Evolutionary conservation across 257 asterid genomes (phyloP), one percentile per base, ranked within the genome.

Genomic region (Capsicum chinense): DNA sequence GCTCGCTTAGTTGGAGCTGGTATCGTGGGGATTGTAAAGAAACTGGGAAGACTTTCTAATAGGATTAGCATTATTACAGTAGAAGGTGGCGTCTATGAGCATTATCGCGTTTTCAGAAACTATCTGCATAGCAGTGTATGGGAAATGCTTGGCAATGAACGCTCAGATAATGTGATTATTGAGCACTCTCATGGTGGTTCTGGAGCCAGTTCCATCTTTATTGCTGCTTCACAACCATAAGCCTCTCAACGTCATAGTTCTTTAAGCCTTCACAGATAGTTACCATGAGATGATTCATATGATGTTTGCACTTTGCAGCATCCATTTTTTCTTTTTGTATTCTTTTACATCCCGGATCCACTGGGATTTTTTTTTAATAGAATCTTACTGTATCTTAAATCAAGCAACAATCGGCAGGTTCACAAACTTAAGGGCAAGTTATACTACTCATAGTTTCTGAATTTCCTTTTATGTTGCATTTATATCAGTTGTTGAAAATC

Each of bases 1-100:
- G 97, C 98, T 13, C 95, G 98, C 9, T 91, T 94, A 0, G 97
- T 92, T 7, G 98, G 97, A 66, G 97, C 97, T 4, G 97, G 95
- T 19, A 91, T 94, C 0, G 93, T 94, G 2, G 97, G 95, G 14
- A 88, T 93, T 5, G 88, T 94, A 78, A 92, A 92, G 74, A 93
- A 91, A 83, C 90, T 91, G 9, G 95, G 92, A 57, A 85, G 97
- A 79, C 86, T 91, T 7, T 83, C 91, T 1, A 90, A 85, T 26
- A 87, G 86, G 85, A 94, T 88, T 85, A 93, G 95, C 26, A 91
- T 90, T 12, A 86, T 94, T 37, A 90, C 92, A 0, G 56, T 93
- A 10, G 97, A 94, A 79, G 97, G 97, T 19, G 95, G 97, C 3
- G 78, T 94, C 44, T 94, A 93, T 76, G 95, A 93, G 79, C 95